Evolutionary conservation across 768 basidiomycete species (phyloP).

Genomic region (Phanerochaete sordida): DNA sequence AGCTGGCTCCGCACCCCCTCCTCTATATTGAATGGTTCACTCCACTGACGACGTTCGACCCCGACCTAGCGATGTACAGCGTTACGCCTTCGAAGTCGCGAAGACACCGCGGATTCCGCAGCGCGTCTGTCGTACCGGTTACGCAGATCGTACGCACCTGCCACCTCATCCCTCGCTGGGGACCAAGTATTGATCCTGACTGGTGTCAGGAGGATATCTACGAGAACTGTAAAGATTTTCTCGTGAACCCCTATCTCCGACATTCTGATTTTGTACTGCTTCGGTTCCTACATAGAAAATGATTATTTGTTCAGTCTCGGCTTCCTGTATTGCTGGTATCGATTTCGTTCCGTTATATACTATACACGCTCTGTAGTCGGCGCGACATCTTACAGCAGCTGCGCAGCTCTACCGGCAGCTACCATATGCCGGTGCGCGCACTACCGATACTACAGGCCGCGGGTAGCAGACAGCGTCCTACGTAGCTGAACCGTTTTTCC

Average conservation of each 20-base stretch:
- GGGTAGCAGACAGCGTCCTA: background rate
- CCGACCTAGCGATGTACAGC: constrained; percentile 16
- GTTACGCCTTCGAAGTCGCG: constrained; percentile 17
- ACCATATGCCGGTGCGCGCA: background rate
- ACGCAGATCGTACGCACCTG: constrained; percentile 25
- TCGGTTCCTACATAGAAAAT: background rate
- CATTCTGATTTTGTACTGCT: constrained; percentile 14
- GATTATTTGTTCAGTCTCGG: no score
- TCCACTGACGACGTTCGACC: constrained; percentile 12
- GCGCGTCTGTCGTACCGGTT: constrained; percentile 22
- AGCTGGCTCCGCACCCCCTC: constrained; percentile 1
- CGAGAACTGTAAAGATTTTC: constrained; percentile 14
- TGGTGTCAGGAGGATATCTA: constrained; percentile 14
- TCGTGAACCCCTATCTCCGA: constrained; percentile 15
- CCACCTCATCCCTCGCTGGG: constrained; percentile 28
- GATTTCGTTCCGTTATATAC: no score
- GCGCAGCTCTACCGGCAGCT: background rate
- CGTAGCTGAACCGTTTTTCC: background rate
- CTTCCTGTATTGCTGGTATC: no score
- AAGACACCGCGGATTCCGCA: constrained; percentile 9
- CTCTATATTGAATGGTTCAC: constrained; percentile 29
- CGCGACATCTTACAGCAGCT: background rate
- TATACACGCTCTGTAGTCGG: no score
- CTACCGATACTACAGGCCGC: background rate
- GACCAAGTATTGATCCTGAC: background rate